Evolutionary conservation across 192 early-diverging fungal species (phyloP).

Genomic region (Chytriomyces confervae): DNA sequence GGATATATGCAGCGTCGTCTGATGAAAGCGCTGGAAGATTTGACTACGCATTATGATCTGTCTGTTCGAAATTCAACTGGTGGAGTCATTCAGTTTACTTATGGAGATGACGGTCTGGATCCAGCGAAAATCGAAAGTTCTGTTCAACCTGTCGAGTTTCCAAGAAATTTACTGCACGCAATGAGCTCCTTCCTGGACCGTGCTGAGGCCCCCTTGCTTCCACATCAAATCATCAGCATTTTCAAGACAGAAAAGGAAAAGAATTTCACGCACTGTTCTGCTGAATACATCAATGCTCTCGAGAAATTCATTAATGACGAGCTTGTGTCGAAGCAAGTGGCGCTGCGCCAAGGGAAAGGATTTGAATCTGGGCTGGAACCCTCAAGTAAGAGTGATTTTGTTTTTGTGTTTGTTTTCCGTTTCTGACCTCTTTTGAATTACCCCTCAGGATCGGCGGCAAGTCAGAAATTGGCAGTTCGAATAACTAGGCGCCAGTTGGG

Average conservation of each 20-base stretch:
- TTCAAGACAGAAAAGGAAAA: slow-evolving; percentile 51
- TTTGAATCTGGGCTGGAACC: slow-evolving; percentile 35
- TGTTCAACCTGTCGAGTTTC: slow-evolving; percentile 85
- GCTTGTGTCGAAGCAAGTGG: slow-evolving; percentile 57
- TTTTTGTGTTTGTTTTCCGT: background rate
- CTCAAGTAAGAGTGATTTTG: slow-evolving; percentile 6
- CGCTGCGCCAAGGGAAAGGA: slow-evolving; percentile 59
- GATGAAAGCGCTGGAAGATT: slow-evolving; percentile 86
- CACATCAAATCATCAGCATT: slow-evolving; percentile 66
- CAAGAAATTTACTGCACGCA: slow-evolving; percentile 78
- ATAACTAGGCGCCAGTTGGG: slow-evolving; percentile 77
- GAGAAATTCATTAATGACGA: slow-evolving; percentile 61
- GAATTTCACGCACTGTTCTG: slow-evolving; percentile 61
- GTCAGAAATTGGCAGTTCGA: slow-evolving; percentile 44
- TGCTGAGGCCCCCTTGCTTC: slow-evolving; percentile 58
- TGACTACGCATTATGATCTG: slow-evolving; percentile 92
- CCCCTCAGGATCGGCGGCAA: slow-evolving; percentile 7
- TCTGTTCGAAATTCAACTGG: slow-evolving; percentile 94
- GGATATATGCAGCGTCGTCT: slow-evolving; percentile 55
- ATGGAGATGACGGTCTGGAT: slow-evolving; percentile 96
- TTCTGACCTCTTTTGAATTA: background rate
- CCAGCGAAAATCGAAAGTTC: slow-evolving; percentile 92
- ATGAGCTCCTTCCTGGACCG: slow-evolving; percentile 32
- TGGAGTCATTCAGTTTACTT: slow-evolving; percentile 90
- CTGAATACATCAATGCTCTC: slow-evolving; percentile 68